Percentiles rank a stretch among this genome's conserved stretches.
phyloP scores from a whole-genome alignment of 2,329 filamentous ascomycete genomes.

The Aspergillus pseudotamarii region DNA sequence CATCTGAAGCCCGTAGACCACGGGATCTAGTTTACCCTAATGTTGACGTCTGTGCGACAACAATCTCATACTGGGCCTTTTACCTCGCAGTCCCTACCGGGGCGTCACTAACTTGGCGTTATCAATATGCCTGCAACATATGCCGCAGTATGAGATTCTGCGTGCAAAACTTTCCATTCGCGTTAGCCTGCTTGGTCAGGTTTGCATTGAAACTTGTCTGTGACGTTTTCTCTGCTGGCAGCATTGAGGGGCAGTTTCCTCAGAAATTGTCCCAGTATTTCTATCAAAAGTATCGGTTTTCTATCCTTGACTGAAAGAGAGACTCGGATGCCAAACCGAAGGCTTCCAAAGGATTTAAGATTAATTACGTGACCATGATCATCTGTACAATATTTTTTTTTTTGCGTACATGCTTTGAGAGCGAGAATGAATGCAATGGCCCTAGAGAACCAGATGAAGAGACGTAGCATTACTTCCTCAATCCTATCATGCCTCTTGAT shows the following conservation, averaged over 20 bases:
- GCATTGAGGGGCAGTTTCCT: not conserved
- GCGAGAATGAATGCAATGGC: not conserved
- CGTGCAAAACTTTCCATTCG: constrained; percentile 2
- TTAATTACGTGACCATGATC: not conserved
- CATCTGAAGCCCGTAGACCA: not conserved
- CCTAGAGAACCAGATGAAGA: not conserved
- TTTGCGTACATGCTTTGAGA: not conserved
- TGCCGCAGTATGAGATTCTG: constrained; percentile 5
- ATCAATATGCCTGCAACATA: not conserved
- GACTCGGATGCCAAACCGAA: not conserved
- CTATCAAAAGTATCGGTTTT: constrained; percentile 1
- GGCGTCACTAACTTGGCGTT: not conserved
- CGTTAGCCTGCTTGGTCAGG: not conserved
- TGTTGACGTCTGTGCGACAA: not conserved
- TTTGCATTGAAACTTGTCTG: not conserved
- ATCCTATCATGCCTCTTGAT: not conserved
- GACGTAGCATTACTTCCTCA: not conserved
- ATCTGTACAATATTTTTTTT: not conserved
- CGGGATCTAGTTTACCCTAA: not conserved
- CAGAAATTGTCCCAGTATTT: not conserved
- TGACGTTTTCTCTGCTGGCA: not conserved
- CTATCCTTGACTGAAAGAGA: not conserved
- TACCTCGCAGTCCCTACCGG: not conserved
- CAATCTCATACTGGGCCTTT: not conserved
- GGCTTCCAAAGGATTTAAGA: not conserved